Evolutionary conservation across 441 rosid genomes (phyloP), one percentile per base, ranked within the genome.

Genomic region (Populus hybrid): DNA sequence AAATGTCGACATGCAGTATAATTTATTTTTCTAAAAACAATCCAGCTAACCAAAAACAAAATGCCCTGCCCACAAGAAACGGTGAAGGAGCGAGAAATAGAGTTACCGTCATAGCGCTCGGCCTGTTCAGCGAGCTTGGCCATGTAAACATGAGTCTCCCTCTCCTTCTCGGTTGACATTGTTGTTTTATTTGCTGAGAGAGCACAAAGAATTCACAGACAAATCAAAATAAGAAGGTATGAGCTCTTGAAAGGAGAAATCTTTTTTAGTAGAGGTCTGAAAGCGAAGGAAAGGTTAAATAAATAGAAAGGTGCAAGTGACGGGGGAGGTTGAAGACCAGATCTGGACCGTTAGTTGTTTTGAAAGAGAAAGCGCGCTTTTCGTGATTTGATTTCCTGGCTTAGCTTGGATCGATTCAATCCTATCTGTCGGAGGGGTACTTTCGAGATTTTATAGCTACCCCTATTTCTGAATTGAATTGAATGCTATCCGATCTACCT

Each of bases 71-170:
- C 32, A 6, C 8, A 46, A 26, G 26, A 28, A 18, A 46, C 24
- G 20, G 30, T 2, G 26, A 59, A 5, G 5, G 1, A 9, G n/a
- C 10, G 9, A 57, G 2, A 8, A 20, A 26, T 8, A 18, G 7
- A 5, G 2, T 0, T 75, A 93, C 99, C 98, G 73, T 96, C 99
- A 40, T 96, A 96, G 66, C 99, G 93, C 30, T 28, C 30, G 30
- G 30, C 30, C 30, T 28, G 30, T 28, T 28, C 30, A 28, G 30
- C 30, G 30, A 96, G 98, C 91, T 94, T 96, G 83, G 99, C 96
- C 92, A 90, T 80, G 87, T 94, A 96, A 81, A 96, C 97, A 23
- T 90, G 93, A 21, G 88, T 82, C 81, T 96, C 98, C 69, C 98
- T 85, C 67, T 94, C 97, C 88, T 96, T 96, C 73, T 94, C 98